phyloP scores from a whole-genome alignment of 2,329 filamentous ascomycete genomes.

The Neonectria hederae region DNA sequence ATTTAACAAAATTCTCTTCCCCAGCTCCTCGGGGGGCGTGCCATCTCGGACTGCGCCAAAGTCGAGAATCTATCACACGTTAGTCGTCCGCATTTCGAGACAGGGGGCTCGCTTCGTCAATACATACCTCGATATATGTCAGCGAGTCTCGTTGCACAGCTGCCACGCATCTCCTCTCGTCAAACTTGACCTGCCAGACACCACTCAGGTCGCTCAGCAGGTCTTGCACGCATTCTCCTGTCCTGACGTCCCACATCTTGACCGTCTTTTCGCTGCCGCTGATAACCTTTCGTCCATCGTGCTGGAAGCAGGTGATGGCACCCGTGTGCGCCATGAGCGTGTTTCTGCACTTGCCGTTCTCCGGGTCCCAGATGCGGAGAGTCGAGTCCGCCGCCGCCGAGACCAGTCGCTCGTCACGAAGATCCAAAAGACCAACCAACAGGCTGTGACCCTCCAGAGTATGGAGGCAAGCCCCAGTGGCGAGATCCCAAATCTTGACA shows the following conservation, averaged over 20 bases:
- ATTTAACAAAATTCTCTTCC: slow-evolving; percentile 78
- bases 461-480: slow-evolving; percentile 84
- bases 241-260: slow-evolving; percentile 98
- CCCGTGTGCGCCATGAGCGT: slow-evolving; percentile 93
- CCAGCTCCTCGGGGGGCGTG: slow-evolving; percentile 78
- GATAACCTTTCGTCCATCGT: slow-evolving; percentile 96
- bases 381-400: slow-evolving; percentile 96
- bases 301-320: slow-evolving; percentile 98
- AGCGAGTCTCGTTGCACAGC: slow-evolving; percentile 92
- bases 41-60: slow-evolving; percentile 95
- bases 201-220: slow-evolving; percentile 91
- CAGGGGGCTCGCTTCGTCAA: background rate
- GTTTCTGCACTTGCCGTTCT: slow-evolving; percentile 88
- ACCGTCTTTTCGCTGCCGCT: slow-evolving; percentile 94
- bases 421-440: slow-evolving; percentile 89
- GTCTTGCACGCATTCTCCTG: slow-evolving; percentile 91
- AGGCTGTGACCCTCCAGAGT: slow-evolving; percentile 93
- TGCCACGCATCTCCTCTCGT: slow-evolving; percentile 92
- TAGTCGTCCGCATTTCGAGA: background rate
- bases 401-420: slow-evolving; percentile 89
- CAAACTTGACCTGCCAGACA: slow-evolving; percentile 99
- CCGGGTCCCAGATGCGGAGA: slow-evolving; percentile 95
- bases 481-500: slow-evolving; percentile 97
- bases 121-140: slow-evolving; percentile 92
- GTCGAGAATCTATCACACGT: slow-evolving; percentile 80